Evolutionary conservation across 164 flowering plant species (phyloP), one percentile per base, ranked within the genome.

Genomic region (Protea cynaroides): DNA sequence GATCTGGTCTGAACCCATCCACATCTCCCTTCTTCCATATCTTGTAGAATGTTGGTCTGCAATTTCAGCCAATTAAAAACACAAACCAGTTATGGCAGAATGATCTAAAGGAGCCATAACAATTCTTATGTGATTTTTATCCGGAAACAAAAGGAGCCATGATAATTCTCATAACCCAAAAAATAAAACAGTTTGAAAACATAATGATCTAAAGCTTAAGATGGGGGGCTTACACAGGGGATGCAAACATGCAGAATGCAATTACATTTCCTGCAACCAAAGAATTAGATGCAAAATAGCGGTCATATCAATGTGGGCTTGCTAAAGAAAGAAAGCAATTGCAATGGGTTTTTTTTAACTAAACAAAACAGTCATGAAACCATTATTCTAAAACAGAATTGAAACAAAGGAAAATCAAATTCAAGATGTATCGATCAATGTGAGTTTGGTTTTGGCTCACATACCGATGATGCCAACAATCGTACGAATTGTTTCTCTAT

Each of bases 241-340:
- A 82, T 51, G 65, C 49, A 62, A 88, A 88, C 38, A 88, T 72
- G 49, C 67, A 62, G 51, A 81, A 83, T 23, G 89, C 81, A 60
- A 86, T 80, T 56, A 82, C 76, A 73, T 89, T 86, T 62, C 96
- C 96, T 89, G 89, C 69, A 61, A n/a, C n/a, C n/a, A n/a, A n/a
- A n/a, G n/a, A n/a, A n/a, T n/a, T n/a, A n/a, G n/a, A n/a, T n/a
- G n/a, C n/a, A n/a, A n/a, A n/a, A n/a, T n/a, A n/a, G n/a, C n/a
- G n/a, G n/a, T n/a, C n/a, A n/a, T n/a, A n/a, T n/a, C n/a, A n/a
- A n/a, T n/a, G n/a, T n/a, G n/a, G n/a, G n/a, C n/a, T n/a, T n/a
- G n/a, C n/a, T n/a, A 36, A 65, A 57, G 24, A 19, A 14, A 60
- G 25, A 29, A 34, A 61, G 40, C 36, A 55, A 24, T 40, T 14